phyloP scores from a whole-genome alignment of 345 rosid species.

The Diplotaxis tenuifolia region DNA sequence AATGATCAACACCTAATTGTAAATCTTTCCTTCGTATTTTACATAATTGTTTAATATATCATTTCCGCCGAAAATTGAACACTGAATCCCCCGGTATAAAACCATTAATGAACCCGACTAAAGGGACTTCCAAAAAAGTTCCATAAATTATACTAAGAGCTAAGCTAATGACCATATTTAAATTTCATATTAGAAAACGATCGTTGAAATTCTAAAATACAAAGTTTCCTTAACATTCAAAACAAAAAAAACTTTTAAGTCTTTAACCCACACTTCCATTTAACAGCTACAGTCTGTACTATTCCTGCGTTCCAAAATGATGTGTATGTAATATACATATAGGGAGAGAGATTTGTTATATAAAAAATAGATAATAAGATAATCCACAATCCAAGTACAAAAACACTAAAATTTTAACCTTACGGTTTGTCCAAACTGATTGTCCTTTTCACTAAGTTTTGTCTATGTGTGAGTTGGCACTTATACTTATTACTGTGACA shows the following conservation, averaged over 20 bases:
- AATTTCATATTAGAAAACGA: not conserved
- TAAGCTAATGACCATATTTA: not conserved
- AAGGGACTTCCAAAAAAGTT: too few species aligned
- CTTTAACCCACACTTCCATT: not conserved
- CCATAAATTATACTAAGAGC: not conserved
- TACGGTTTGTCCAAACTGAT: constrained; percentile 20
- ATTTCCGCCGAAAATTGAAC: too few species aligned
- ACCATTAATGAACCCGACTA: too few species aligned
- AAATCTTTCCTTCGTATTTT: too few species aligned
- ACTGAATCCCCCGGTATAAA: too few species aligned
- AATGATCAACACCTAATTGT: too few species aligned
- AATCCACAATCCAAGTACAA: constrained; percentile 11
- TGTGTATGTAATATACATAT: too few species aligned
- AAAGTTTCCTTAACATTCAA: not conserved
- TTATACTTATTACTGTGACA: not conserved
- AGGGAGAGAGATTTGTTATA: not conserved
- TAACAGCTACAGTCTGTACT: not conserved
- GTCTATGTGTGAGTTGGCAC: constrained; percentile 24
- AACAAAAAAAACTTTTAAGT: not conserved
- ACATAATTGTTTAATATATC: too few species aligned
- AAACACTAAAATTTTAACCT: constrained; percentile 11
- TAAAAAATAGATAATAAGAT: not conserved
- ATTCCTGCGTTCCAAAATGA: too few species aligned
- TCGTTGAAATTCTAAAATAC: not conserved
- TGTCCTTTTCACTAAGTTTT: constrained; percentile 22